phyloP scores from a whole-genome alignment of 495 filamentous ascomycete species.

The Achaetomiella virescens region DNA sequence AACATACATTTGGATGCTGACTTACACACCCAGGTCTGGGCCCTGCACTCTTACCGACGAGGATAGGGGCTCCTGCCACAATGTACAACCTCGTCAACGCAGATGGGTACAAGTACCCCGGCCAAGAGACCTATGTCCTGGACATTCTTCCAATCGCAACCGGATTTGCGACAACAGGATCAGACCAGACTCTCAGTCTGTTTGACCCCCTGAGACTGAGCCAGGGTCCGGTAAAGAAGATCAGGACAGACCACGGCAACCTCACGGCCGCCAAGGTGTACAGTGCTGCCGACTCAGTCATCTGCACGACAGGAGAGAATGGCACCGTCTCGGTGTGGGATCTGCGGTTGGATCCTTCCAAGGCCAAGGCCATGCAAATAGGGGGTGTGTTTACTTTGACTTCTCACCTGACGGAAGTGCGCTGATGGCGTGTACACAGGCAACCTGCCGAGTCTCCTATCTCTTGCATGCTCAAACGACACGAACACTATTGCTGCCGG shows the following conservation, averaged over 20 bases:
- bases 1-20: not conserved
- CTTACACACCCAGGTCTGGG: conserved; percentile 1
- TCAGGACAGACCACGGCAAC: conserved; percentile 46
- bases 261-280: conserved; percentile 52
- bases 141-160: conserved; percentile 40
- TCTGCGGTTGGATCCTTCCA: conserved; percentile 35
- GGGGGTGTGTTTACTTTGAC: conserved; percentile 32
- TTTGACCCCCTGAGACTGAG: conserved; percentile 45
- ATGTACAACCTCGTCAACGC: conserved; percentile 44
- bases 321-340: conserved; percentile 56
- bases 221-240: conserved; percentile 33
- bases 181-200: conserved; percentile 51
- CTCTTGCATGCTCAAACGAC: conserved; percentile 55
- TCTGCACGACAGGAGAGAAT: conserved; percentile 58
- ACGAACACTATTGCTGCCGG: conserved; percentile 64
- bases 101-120: conserved; percentile 40
- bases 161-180: conserved; percentile 45
- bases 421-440: conserved; percentile 20
- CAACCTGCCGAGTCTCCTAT: conserved; percentile 48
- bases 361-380: conserved; percentile 33
- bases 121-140: conserved; percentile 44
- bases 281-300: conserved; percentile 33
- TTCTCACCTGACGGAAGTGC: conserved; percentile 27
- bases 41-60: too few species aligned
- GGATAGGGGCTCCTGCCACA: too few species aligned